phyloP scores from a whole-genome alignment of 2,329 filamentous ascomycete species.

The Cladosporium oxysporum region DNA sequence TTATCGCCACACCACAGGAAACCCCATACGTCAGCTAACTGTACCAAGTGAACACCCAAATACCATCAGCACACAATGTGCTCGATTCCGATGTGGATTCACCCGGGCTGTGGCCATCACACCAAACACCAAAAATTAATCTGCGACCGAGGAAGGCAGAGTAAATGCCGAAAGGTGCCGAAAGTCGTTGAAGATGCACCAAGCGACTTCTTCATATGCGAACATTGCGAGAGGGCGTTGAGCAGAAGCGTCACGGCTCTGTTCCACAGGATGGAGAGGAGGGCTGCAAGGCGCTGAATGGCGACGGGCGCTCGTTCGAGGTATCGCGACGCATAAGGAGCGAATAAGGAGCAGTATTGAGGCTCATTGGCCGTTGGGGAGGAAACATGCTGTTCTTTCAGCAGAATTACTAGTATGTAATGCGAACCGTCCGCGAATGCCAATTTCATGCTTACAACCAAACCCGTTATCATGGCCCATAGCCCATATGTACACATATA shows the following conservation, averaged over 20 bases:
- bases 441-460: slow-evolving; percentile 1
- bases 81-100: neutral
- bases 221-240: neutral
- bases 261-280: neutral
- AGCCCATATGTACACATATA: neutral
- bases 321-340: too few species aligned
- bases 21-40: neutral
- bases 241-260: neutral
- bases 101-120: slow-evolving; percentile 14
- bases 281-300: neutral
- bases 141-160: neutral
- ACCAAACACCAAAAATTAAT: neutral
- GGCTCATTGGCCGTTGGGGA: neutral
- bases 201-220: neutral
- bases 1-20: neutral
- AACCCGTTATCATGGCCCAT: neutral
- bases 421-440: neutral
- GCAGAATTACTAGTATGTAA: slow-evolving; percentile 2
- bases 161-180: neutral
- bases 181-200: slow-evolving; percentile 3
- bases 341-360: neutral
- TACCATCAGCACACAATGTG: neutral
- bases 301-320: neutral
- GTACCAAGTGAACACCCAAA: neutral
- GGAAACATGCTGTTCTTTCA: slow-evolving; percentile 5